Percentiles rank a stretch among this genome's conserved stretches.
Conservation (phyloP, 2,329 filamentous ascomycete species). For the Elsinoe batatas region DNA sequence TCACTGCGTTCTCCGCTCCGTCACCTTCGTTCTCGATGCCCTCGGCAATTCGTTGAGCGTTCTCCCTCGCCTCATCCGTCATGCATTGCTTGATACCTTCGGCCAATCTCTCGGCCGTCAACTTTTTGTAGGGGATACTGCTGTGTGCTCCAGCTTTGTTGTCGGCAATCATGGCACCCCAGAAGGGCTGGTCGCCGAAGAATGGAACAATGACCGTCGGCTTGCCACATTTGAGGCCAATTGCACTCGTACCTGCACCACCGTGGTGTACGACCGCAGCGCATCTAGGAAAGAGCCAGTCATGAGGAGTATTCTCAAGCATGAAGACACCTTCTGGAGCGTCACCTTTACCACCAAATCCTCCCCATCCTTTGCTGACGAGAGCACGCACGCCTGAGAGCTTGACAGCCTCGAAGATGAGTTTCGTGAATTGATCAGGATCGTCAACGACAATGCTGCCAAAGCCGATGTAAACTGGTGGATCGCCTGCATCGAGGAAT, state of each 20-base stretch:
- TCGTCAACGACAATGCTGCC: conserved; percentile 69
- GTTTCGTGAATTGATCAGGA: conserved; percentile 55
- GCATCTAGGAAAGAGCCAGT: conserved; percentile 64
- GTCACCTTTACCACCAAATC: conserved; percentile 49
- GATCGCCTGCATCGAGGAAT: conserved; percentile 48
- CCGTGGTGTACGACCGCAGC: conserved; percentile 62
- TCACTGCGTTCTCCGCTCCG: conserved; percentile 59
- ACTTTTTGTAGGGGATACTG: conserved; percentile 57
- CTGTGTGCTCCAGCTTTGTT: conserved; percentile 53
- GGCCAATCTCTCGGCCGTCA: conserved; percentile 54
- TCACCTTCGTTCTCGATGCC: conserved; percentile 57
- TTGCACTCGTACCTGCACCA: conserved; percentile 68
- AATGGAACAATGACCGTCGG: conserved; percentile 72
- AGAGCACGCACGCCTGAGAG: conserved; percentile 58
- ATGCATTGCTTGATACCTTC: conserved; percentile 63
- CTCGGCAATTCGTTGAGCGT: conserved; percentile 50
- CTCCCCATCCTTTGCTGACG: conserved; percentile 68
- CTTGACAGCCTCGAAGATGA: conserved; percentile 61
- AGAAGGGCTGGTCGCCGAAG: conserved; percentile 72
- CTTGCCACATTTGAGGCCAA: conserved; percentile 60
- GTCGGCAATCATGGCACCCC: conserved; percentile 59
- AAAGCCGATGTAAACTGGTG: conserved; percentile 65
- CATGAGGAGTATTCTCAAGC: conserved; percentile 64
- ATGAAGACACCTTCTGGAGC: conserved; percentile 58
- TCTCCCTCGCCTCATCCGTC: conserved; percentile 48